Evolutionary conservation across 2,329 filamentous ascomycete species (phyloP).

Genomic region (Stemphylium vesicarium): DNA sequence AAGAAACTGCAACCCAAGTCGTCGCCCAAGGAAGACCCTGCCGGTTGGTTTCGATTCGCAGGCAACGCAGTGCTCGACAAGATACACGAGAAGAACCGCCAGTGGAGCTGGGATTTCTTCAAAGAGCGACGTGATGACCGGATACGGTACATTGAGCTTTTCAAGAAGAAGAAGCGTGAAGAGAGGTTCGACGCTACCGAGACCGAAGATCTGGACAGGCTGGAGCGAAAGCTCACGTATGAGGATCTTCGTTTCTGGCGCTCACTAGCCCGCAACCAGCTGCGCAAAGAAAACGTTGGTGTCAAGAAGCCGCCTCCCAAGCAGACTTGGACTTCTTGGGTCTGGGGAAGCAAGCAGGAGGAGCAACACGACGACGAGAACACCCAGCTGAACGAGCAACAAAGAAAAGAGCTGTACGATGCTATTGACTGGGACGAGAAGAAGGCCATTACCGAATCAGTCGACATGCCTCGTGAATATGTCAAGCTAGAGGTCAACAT

Average conservation of each 20-base stretch:
- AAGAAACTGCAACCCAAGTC: constrained; percentile 89
- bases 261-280: constrained; percentile 88
- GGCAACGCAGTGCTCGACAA: constrained; percentile 87
- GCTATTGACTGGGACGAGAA: constrained; percentile 99
- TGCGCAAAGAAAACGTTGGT: constrained; percentile 92
- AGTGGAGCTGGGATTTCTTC: constrained; percentile 97
- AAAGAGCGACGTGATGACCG: constrained; percentile 90
- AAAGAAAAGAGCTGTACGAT: constrained; percentile 94
- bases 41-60: constrained; percentile 91
- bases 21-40: constrained; percentile 84
- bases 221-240: constrained; percentile 89
- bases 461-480: constrained; percentile 89
- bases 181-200: constrained; percentile 72
- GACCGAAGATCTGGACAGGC: constrained; percentile 70
- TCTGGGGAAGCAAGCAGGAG: constrained; percentile 73
- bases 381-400: constrained; percentile 89
- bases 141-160: constrained; percentile 85
- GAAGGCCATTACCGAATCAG: constrained; percentile 81
- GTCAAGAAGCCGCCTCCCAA: constrained; percentile 77
- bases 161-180: constrained; percentile 87
- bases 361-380: constrained; percentile 71
- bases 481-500: constrained; percentile 93
- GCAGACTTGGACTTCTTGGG: constrained; percentile 88
- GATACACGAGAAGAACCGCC: constrained; percentile 90
- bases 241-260: constrained; percentile 98